These are phyloP conservation scores for Perkinsus marinus DNA, from an alignment of 169 alveolate genomes.

Conservation along the genomic window DNA sequence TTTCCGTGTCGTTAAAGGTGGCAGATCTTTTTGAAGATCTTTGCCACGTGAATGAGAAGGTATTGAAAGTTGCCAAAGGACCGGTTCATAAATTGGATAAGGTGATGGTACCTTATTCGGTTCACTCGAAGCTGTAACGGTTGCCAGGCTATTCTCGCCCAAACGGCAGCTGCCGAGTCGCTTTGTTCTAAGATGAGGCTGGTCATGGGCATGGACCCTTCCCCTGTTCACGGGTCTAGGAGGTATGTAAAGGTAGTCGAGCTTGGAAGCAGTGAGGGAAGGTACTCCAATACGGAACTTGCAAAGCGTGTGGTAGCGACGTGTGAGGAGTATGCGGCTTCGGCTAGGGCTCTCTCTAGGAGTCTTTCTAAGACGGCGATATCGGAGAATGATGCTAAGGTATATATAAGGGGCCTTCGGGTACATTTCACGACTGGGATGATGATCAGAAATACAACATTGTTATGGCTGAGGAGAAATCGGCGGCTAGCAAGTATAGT, in stretches of 20 bases:
- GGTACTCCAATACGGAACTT: background rate
- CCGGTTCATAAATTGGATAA: background rate
- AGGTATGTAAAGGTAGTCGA: background rate
- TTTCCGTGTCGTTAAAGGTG: background rate
- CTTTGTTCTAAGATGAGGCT: background rate
- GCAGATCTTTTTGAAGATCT: background rate
- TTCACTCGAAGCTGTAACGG: background rate
- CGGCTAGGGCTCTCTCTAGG: background rate
- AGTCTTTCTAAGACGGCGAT: background rate
- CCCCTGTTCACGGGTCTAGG: background rate
- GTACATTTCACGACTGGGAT: background rate
- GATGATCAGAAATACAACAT: background rate
- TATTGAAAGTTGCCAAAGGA: background rate
- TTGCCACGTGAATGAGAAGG: background rate
- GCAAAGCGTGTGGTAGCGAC: background rate
- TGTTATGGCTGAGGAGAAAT: background rate
- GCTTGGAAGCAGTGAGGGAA: background rate
- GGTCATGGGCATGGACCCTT: background rate
- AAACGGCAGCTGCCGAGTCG: background rate
- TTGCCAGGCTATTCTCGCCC: background rate
- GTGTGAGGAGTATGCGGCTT: background rate
- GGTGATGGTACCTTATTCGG: background rate
- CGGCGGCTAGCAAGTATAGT: background rate
- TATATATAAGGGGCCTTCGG: background rate
- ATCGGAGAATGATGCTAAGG: background rate